phyloP scores from a whole-genome alignment of 2,329 filamentous ascomycete genomes.

The Chaetothyriales sp. region DNA sequence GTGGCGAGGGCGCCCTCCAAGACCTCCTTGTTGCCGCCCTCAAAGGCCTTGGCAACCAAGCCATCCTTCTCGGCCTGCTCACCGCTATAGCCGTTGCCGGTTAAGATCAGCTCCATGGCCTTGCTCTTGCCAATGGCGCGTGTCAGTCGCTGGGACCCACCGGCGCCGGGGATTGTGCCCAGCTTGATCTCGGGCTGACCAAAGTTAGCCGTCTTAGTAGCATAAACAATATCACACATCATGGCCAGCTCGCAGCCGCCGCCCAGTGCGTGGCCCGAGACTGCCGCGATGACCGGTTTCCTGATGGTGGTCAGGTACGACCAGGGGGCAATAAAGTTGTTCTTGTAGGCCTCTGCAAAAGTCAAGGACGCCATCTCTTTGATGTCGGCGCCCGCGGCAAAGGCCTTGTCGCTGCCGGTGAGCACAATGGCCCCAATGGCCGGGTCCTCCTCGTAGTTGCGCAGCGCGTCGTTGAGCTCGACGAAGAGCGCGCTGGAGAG shows the following conservation, averaged over 20 bases:
- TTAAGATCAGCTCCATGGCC: conserved; percentile 85
- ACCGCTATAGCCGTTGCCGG: conserved; percentile 70
- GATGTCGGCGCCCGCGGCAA: conserved; percentile 93
- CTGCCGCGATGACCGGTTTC: conserved; percentile 86
- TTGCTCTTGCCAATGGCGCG: conserved; percentile 68
- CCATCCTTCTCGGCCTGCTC: conserved; percentile 82
- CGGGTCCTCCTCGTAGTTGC: conserved; percentile 54
- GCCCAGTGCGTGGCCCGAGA: conserved; percentile 86
- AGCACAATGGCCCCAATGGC: conserved; percentile 65
- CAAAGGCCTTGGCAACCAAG: conserved; percentile 69
- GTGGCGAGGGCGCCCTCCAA: conserved; percentile 69
- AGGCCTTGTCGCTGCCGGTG: conserved; percentile 79
- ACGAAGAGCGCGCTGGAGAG: conserved; percentile 79
- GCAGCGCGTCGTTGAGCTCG: conserved; percentile 72
- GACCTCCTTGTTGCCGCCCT: conserved; percentile 59
- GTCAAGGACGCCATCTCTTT: conserved; percentile 95
- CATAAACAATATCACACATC: conserved; percentile 95
- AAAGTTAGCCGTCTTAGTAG: conserved; percentile 72
- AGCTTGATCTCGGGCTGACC: conserved; percentile 96
- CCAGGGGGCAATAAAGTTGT: conserved; percentile 92
- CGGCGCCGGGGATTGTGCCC: conserved; percentile 80
- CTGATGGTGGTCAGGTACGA: conserved; percentile 73
- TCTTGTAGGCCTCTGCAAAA: conserved; percentile 75
- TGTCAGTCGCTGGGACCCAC: conserved; percentile 79
- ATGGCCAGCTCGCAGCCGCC: conserved; percentile 93